These are phyloP conservation scores for Circinella minor DNA, from an alignment of 371 early-diverging fungal genomes.

Conservation along the genomic window DNA sequence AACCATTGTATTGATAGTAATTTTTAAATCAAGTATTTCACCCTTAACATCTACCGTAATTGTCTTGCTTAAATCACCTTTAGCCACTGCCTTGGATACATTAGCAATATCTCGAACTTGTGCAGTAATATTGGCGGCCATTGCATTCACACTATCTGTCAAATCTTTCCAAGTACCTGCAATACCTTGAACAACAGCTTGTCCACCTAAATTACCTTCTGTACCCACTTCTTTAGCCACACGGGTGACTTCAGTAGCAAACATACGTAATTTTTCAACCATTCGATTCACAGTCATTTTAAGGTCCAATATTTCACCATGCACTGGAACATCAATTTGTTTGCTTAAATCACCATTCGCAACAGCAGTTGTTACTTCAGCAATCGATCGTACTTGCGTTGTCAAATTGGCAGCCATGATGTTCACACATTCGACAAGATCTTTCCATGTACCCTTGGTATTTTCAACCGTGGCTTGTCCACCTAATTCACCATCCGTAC, in stretches of 20 bases:
- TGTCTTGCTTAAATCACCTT: conserved; percentile 62
- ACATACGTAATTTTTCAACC: conserved; percentile 51
- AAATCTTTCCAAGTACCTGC: conserved; percentile 59
- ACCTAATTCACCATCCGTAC: conserved; percentile 60
- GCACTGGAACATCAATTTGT: conserved; percentile 36
- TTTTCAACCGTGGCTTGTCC: conserved; percentile 49
- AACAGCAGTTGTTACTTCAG: conserved; percentile 59
- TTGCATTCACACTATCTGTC: conserved; percentile 56
- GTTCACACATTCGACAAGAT: conserved; percentile 64
- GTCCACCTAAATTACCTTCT: conserved; percentile 51
- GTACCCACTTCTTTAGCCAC: conserved; percentile 56
- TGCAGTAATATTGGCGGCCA: conserved; percentile 54
- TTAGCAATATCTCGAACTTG: conserved; percentile 64
- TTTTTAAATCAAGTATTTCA: conserved; percentile 30
- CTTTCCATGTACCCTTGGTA: conserved; percentile 67
- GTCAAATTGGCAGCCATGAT: conserved; percentile 64
- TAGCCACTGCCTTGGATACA: conserved; percentile 60
- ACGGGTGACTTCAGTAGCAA: conserved; percentile 50
- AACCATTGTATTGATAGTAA: conserved; percentile 26
- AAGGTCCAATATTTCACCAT: conserved; percentile 46
- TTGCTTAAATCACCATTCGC: conserved; percentile 53
- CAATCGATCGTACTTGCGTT: conserved; percentile 59
- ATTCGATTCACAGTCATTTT: conserved; percentile 48
- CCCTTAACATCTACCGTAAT: conserved; percentile 59
- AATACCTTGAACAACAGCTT: conserved; percentile 44